Percentiles rank a stretch among this genome's conserved stretches.
These are phyloP conservation scores for Boletus nobilissimus DNA, from an alignment of 1,284 basidiomycete genomes.

Conservation along the genomic window DNA sequence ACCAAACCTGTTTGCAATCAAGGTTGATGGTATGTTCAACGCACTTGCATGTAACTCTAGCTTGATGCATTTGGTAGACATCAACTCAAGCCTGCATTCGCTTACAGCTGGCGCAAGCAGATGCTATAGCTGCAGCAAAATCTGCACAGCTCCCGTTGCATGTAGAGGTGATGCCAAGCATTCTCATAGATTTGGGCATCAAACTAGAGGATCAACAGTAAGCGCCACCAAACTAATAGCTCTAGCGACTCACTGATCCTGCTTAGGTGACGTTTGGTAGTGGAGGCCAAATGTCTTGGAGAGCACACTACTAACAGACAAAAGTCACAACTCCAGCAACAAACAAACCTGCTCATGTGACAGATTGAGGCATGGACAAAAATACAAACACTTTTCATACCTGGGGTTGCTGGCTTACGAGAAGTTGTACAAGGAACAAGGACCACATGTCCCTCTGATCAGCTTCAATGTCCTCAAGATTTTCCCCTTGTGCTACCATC, in stretches of 20 bases:
- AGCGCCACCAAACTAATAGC: too few species aligned
- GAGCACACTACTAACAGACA: neutral
- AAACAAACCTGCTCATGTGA: neutral
- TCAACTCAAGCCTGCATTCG: neutral
- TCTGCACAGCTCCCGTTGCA: neutral
- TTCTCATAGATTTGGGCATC: neutral
- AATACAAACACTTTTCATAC: neutral
- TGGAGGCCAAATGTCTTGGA: neutral
- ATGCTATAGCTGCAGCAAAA: neutral
- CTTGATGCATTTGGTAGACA: too few species aligned
- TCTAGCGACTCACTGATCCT: too few species aligned
- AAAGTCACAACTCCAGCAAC: neutral
- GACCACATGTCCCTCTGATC: too few species aligned
- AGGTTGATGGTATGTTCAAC: too few species aligned
- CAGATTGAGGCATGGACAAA: neutral
- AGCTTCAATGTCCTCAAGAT: neutral
- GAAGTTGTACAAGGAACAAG: too few species aligned
- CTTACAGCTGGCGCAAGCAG: neutral
- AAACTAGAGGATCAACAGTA: neutral
- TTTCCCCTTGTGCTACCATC: neutral
- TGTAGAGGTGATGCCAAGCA: neutral
- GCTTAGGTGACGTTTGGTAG: neutral
- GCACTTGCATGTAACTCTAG: too few species aligned
- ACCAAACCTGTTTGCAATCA: neutral
- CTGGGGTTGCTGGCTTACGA: neutral